phyloP scores from a whole-genome alignment of 805 yeast genomes.

The Nakazawaea anatomiae region DNA sequence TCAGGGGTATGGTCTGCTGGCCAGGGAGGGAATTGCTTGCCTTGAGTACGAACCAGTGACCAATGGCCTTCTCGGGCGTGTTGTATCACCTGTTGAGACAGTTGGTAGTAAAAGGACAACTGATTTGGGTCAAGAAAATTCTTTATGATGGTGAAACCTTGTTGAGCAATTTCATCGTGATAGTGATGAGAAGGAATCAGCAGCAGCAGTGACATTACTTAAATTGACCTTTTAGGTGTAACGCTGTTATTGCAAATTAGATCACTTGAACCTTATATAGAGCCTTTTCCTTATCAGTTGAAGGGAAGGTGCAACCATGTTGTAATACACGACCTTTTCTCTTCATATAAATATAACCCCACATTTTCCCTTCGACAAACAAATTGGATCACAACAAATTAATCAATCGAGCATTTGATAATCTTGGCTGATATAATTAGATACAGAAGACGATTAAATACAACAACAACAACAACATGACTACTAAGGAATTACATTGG shows the following conservation, averaged over 20 bases:
- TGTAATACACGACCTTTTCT: not conserved
- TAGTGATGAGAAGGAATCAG: conserved; percentile 7
- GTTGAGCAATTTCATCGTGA: conserved; percentile 25
- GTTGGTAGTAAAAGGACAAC: conserved; percentile 27
- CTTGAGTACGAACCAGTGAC: conserved; percentile 42
- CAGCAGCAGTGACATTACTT: not conserved
- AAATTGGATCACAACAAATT: not conserved
- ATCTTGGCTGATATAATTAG: no score
- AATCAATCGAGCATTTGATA: not conserved
- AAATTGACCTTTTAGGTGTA: no score
- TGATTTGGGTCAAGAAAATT: conserved; percentile 35
- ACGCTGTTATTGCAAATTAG: no score
- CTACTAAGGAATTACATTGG: conserved; percentile 26
- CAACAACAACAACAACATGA: no score
- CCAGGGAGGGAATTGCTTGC: conserved; percentile 57
- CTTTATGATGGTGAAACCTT: conserved; percentile 32
- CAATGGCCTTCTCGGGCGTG: conserved; percentile 41
- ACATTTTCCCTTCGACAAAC: not conserved
- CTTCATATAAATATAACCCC: not conserved
- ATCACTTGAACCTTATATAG: no score
- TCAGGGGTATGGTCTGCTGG: conserved; percentile 43
- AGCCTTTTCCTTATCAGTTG: not conserved
- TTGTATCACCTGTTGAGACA: conserved; percentile 31
- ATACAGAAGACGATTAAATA: no score
- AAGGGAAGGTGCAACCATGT: not conserved